phyloP scores from a whole-genome alignment of 1,284 basidiomycete genomes.

The Ceratobasidium sp. region DNA sequence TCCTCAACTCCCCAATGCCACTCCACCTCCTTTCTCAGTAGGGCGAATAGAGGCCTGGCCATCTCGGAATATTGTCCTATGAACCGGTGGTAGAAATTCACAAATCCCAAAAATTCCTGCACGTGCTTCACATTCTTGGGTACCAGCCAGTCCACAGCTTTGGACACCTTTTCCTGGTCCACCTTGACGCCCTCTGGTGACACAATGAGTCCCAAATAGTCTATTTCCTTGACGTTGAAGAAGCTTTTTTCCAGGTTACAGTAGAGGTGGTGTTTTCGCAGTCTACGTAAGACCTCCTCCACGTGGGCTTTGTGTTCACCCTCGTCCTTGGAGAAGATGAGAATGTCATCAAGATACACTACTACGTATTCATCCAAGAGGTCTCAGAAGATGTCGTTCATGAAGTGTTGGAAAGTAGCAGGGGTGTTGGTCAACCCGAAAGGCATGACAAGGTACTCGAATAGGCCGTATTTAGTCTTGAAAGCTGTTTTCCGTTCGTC shows the following conservation, averaged over 20 bases:
- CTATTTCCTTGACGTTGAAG: slow-evolving; percentile 46
- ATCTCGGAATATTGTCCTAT: slow-evolving; percentile 41
- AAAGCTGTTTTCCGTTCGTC: slow-evolving; percentile 43
- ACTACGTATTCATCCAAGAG: slow-evolving; percentile 43
- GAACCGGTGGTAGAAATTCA: slow-evolving; percentile 45
- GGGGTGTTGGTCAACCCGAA: slow-evolving; percentile 37
- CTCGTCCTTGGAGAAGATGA: slow-evolving; percentile 54
- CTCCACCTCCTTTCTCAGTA: background rate
- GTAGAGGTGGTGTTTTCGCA: slow-evolving; percentile 42
- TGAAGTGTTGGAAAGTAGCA: slow-evolving; percentile 30
- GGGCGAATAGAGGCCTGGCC: background rate
- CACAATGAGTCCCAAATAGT: slow-evolving; percentile 51
- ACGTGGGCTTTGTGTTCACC: slow-evolving; percentile 51
- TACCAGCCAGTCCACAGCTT: slow-evolving; percentile 48
- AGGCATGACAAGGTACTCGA: slow-evolving; percentile 33
- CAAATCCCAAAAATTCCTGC: slow-evolving; percentile 51
- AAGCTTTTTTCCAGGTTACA: slow-evolving; percentile 48
- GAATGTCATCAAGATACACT: slow-evolving; percentile 53
- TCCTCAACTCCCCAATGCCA: background rate
- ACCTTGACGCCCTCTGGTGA: slow-evolving; percentile 46
- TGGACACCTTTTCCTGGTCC: slow-evolving; percentile 49
- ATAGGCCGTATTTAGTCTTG: slow-evolving; percentile 15
- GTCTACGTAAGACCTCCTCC: slow-evolving; percentile 45
- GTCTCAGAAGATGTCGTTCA: background rate
- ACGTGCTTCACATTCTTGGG: slow-evolving; percentile 47